phyloP scores from a whole-genome alignment of 2,329 filamentous ascomycete genomes.

The Alternaria longipes region DNA sequence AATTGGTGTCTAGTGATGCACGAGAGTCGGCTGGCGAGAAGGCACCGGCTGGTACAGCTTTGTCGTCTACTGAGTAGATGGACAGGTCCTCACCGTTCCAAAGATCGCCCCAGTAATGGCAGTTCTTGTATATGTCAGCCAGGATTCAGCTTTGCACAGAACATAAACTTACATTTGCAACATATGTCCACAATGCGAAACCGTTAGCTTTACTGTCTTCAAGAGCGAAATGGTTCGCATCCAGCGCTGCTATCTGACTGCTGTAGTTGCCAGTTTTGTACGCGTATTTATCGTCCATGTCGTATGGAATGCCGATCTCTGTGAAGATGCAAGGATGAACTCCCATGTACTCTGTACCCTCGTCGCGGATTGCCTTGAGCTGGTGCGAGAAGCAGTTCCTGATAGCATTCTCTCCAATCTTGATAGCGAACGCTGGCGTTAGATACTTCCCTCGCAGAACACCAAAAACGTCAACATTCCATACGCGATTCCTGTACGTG shows the following conservation, averaged over 20 bases:
- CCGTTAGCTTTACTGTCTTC: conserved; percentile 86
- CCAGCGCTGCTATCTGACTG: conserved; percentile 89
- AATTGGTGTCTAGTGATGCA: conserved; percentile 59
- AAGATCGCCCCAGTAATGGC: conserved; percentile 86
- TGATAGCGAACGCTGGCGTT: conserved; percentile 89
- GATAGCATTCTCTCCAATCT: conserved; percentile 91
- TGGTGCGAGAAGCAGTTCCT: conserved; percentile 93
- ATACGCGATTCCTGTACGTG: conserved; percentile 75
- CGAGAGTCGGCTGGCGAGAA: conserved; percentile 63
- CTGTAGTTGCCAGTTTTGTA: conserved; percentile 96
- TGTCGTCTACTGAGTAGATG: conserved; percentile 87
- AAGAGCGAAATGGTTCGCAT: conserved; percentile 93
- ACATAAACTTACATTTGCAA: conserved; percentile 63
- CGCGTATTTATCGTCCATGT: conserved; percentile 96
- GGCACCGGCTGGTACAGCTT: conserved; percentile 60
- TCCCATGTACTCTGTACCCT: conserved; percentile 88
- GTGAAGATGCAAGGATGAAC: conserved; percentile 89
- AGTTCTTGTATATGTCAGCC: conserved; percentile 66
- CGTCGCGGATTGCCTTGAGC: conserved; percentile 80
- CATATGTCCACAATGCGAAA: conserved; percentile 90
- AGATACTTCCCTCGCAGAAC: conserved; percentile 88
- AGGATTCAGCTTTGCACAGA: not conserved
- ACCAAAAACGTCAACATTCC: conserved; percentile 96
- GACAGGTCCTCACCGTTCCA: conserved; percentile 99
- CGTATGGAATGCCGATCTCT: conserved; percentile 97